Base-by-base conservation (phyloP, 305 asterid species). In the Fraxinus angustifolia region DNA sequence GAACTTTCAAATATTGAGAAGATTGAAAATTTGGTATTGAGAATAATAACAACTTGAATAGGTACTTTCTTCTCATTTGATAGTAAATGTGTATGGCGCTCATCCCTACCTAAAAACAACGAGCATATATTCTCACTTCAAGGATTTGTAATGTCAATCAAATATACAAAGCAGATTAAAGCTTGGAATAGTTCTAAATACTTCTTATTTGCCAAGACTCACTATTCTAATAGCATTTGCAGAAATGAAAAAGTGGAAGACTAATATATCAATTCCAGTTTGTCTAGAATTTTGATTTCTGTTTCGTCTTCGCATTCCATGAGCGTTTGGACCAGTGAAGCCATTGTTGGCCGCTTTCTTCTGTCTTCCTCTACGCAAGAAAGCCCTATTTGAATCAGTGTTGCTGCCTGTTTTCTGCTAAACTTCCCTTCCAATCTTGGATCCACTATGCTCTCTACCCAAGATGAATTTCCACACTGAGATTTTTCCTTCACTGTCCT, bases 301-400 rank as follows among this genome's bases (percentile, higher is more conserved):
- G n/a, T 77, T 73, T 73, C 50, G 45, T 79, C 84, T 26, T 84
- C 76, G 48, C 86, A 83, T 56, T 85, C 83, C 14, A 83, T 58
- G 23, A 87, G 78, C 3, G 60, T 77, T 76, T 83, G 87, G 36
- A 85, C 86, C 2, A 85, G 87, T 14, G 84, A 79, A 30, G 76
- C 88, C 88, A 87, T 87, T 12, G 86, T 85, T 4, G 89, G 88
- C 67, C 88, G 76, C 45, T 60, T 78, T 26, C 79, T 84, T 81
- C 86, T 78, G 28, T 84, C 89, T 38, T 88, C 88, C 31, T 88
- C 89, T 19, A 86, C 80, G 36, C 89, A 88, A 16, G 85, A 76
- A 35, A 83, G 3, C 6, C 88, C 86, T 53, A 85, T 79, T 73
- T 75, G 60, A 2, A 87, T 71, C 72, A 88, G 8, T 50, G 74